These are phyloP conservation scores for Ophiobolus disseminans DNA, from an alignment of 2,329 filamentous ascomycete species.

Conservation along the genomic window DNA sequence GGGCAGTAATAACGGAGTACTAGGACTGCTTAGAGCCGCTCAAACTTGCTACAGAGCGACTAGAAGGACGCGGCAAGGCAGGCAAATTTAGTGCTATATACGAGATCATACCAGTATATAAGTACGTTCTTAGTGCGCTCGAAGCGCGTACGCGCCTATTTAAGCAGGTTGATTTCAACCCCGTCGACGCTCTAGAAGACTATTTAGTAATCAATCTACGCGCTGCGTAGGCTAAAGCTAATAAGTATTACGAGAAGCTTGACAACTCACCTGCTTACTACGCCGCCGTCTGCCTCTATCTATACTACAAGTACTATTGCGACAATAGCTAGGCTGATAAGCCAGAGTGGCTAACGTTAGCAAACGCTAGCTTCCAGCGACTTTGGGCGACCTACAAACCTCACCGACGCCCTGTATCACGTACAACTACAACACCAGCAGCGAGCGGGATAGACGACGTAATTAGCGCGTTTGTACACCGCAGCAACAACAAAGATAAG, in stretches of 20 bases:
- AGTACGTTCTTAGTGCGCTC: not conserved
- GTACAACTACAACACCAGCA: not conserved
- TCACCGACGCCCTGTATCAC: not conserved
- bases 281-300: too few species aligned
- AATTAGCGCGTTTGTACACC: not conserved
- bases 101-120: constrained; percentile 3
- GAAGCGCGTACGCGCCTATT: not conserved
- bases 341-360: not conserved
- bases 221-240: constrained; percentile 5
- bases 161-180: not conserved
- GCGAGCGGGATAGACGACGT: not conserved
- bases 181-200: not conserved
- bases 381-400: not conserved
- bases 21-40: constrained; percentile 4
- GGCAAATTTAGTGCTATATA: constrained; percentile 5
- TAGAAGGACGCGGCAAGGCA: constrained; percentile 5
- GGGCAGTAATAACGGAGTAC: not conserved
- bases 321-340: not conserved
- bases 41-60: constrained; percentile 2
- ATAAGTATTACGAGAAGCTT: constrained; percentile 12
- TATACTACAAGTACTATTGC: not conserved
- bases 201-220: constrained; percentile 9
- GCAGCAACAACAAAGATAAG: too few species aligned
- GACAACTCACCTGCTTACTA: not conserved
- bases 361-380: not conserved